phyloP scores from a whole-genome alignment of 169 alveolate genomes.

The Miamiensis avidus region DNA sequence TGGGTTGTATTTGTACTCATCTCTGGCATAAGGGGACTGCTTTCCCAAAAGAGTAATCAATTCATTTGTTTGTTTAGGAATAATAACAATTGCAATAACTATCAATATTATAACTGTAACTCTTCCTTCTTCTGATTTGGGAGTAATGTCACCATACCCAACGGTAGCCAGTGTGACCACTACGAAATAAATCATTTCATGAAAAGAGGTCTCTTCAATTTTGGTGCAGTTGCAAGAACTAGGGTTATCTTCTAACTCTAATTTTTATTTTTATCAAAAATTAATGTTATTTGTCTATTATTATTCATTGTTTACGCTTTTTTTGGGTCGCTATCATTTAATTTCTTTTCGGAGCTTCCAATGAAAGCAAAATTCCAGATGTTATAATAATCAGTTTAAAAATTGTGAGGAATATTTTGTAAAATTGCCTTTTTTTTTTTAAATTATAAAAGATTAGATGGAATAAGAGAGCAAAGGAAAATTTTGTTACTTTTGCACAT shows the following conservation, averaged over 20 bases:
- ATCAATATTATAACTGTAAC: slow-evolving; percentile 67
- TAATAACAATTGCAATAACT: slow-evolving; percentile 61
- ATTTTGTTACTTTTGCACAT: slow-evolving; percentile 18
- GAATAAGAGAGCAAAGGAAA: slow-evolving; percentile 20
- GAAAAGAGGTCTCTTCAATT: slow-evolving; percentile 49
- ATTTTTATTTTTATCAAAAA: too few species aligned
- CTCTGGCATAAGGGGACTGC: slow-evolving; percentile 75
- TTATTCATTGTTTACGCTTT: not conserved
- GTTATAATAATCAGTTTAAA: slow-evolving; percentile 61
- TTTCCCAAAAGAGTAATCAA: slow-evolving; percentile 68
- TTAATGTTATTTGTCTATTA: too few species aligned
- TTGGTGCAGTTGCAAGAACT: slow-evolving; percentile 9
- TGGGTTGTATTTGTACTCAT: slow-evolving; percentile 68
- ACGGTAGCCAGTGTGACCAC: slow-evolving; percentile 80
- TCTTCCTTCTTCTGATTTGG: slow-evolving; percentile 76
- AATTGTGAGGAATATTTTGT: slow-evolving; percentile 57
- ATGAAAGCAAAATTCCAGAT: slow-evolving; percentile 65
- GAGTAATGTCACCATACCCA: slow-evolving; percentile 85
- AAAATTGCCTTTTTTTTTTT: slow-evolving; percentile 27
- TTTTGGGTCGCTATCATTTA: slow-evolving; percentile 23
- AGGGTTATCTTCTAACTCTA: too few species aligned
- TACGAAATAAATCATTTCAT: slow-evolving; percentile 77
- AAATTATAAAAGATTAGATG: not conserved
- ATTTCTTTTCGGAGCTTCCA: slow-evolving; percentile 62
- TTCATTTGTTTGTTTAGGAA: slow-evolving; percentile 79